These are phyloP conservation scores for Neofusicoccum umdonicola DNA, from an alignment of 2,329 filamentous ascomycete genomes.

Conservation along the genomic window DNA sequence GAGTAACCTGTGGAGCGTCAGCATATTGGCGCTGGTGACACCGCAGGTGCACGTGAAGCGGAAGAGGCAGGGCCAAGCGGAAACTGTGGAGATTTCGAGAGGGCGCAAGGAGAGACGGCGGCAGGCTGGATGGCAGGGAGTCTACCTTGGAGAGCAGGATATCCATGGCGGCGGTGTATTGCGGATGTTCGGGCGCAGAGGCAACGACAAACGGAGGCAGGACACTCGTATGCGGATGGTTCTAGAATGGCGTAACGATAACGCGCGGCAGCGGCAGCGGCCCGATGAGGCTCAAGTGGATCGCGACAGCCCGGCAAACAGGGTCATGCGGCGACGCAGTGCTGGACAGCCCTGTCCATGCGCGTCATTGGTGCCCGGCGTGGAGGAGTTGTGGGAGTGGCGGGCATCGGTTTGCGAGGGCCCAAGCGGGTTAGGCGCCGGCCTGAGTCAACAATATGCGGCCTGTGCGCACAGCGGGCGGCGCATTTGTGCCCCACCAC, in stretches of 20 bases:
- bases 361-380: slow-evolving; percentile 16
- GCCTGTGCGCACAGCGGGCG: background rate
- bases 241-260: slow-evolving; percentile 21
- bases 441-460: background rate
- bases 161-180: slow-evolving; percentile 61
- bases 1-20: slow-evolving; percentile 53
- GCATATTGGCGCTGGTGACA: background rate
- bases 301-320: background rate
- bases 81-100: background rate
- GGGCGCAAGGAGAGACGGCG: background rate
- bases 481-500: slow-evolving; percentile 11
- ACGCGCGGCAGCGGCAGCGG: slow-evolving; percentile 19
- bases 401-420: background rate
- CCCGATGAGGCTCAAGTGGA: background rate
- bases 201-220: slow-evolving; percentile 15
- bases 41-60: background rate
- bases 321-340: background rate
- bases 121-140: background rate
- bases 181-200: background rate
- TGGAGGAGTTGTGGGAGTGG: background rate
- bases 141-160: slow-evolving; percentile 59
- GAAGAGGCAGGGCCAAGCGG: background rate
- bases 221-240: background rate
- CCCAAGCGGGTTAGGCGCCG: slow-evolving; percentile 2
- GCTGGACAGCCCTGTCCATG: background rate